These are phyloP conservation scores for Sonneratia alba DNA, from an alignment of 345 rosid species.

Conservation along the genomic window DNA sequence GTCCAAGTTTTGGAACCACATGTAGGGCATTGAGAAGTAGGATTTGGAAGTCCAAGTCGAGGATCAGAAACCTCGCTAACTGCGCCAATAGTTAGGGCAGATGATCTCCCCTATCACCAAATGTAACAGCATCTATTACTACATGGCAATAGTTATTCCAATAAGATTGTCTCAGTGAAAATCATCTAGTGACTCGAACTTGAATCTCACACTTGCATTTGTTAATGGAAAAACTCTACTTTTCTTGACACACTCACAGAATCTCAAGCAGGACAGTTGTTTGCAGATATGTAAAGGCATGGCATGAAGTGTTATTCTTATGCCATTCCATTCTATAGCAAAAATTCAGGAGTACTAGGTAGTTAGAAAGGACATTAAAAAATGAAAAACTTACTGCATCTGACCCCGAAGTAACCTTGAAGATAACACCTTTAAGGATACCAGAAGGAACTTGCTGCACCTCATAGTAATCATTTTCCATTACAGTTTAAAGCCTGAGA, in stretches of 20 bases:
- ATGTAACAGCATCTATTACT: neutral
- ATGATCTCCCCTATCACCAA: slow-evolving; percentile 44
- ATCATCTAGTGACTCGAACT: neutral
- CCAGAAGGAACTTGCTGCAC: slow-evolving; percentile 35
- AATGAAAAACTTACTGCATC: slow-evolving; percentile 27
- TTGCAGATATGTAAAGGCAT: neutral
- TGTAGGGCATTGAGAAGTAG: slow-evolving; percentile 40
- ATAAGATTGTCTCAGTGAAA: neutral
- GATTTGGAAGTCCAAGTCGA: slow-evolving; percentile 73
- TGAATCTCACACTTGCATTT: neutral
- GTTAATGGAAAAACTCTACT: neutral
- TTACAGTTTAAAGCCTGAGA: slow-evolving; percentile 8
- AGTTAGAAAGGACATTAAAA: neutral
- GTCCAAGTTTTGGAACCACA: slow-evolving; percentile 56
- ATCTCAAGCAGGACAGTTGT: neutral
- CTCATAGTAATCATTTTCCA: slow-evolving; percentile 29
- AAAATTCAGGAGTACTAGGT: neutral
- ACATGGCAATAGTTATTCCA: neutral
- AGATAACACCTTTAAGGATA: slow-evolving; percentile 24
- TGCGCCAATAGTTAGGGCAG: slow-evolving; percentile 33
- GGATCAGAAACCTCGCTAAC: slow-evolving; percentile 57
- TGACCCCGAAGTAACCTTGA: slow-evolving; percentile 31
- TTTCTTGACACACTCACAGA: neutral
- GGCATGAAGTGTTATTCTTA: neutral
- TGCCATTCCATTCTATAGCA: neutral